These are phyloP conservation scores for Stromatinia cepivora DNA, from an alignment of 2,329 filamentous ascomycete genomes.

Conservation along the genomic window DNA sequence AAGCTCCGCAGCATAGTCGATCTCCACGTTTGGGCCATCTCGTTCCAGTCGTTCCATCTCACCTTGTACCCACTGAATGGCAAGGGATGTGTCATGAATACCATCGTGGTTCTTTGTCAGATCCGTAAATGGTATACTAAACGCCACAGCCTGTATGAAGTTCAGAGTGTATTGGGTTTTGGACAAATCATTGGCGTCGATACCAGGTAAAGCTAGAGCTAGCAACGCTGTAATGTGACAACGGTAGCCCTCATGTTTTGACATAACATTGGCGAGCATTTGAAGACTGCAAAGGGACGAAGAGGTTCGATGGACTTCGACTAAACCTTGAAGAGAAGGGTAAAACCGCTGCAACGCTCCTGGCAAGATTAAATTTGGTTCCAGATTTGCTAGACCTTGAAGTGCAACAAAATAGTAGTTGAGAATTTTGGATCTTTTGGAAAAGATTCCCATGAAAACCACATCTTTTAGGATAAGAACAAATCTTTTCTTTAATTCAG, in stretches of 20 bases:
- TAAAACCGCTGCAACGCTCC: conserved; percentile 95
- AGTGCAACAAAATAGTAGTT: conserved; percentile 89
- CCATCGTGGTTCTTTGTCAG: conserved; percentile 68
- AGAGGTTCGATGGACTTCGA: conserved; percentile 94
- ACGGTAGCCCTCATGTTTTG: conserved; percentile 90
- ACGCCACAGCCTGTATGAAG: conserved; percentile 93
- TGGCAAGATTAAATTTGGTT: conserved; percentile 87
- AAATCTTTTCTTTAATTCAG: conserved; percentile 82
- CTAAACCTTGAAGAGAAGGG: conserved; percentile 90
- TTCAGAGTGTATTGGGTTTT: conserved; percentile 94
- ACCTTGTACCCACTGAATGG: conserved; percentile 89
- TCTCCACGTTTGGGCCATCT: conserved; percentile 78
- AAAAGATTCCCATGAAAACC: conserved; percentile 97
- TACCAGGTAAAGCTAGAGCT: conserved; percentile 89
- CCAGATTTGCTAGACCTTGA: conserved; percentile 84
- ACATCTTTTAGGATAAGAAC: conserved; percentile 88
- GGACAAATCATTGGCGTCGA: conserved; percentile 95
- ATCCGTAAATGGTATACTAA: conserved; percentile 90
- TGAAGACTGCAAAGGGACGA: conserved; percentile 90
- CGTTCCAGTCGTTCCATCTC: conserved; percentile 93
- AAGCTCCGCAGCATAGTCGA: conserved; percentile 82
- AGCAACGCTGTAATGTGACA: conserved; percentile 93
- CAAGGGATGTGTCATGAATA: conserved; percentile 71
- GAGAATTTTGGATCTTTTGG: conserved; percentile 89
- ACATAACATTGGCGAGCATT: conserved; percentile 88